These are phyloP conservation scores for Circinella minor DNA, from an alignment of 371 early-diverging fungal species.

Conservation along the genomic window DNA sequence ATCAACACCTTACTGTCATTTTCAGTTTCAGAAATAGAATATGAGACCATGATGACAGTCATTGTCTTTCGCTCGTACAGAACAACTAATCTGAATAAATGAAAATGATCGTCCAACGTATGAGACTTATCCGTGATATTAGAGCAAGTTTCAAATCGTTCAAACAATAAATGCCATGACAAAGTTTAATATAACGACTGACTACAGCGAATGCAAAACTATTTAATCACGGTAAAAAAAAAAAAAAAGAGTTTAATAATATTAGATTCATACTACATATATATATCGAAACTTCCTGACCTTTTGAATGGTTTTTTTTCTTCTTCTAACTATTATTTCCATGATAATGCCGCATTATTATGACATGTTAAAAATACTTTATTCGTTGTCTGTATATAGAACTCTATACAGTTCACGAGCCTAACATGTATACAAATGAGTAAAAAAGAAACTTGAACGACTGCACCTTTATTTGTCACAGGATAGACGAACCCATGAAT, in stretches of 20 bases:
- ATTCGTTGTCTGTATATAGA: background rate
- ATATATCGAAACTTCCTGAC: no score
- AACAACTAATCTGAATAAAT: background rate
- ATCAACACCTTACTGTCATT: background rate
- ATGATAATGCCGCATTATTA: background rate
- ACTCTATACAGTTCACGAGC: constrained; percentile 2
- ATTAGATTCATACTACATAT: no score
- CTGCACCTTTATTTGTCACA: constrained; percentile 5
- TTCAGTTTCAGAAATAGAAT: background rate
- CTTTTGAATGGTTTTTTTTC: background rate
- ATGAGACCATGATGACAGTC: no score
- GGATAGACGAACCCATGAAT: constrained; percentile 9
- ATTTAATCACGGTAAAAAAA: no score
- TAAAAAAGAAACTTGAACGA: background rate
- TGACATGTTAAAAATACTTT: no score
- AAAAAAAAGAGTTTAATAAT: no score
- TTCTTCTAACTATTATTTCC: background rate
- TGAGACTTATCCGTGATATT: no score
- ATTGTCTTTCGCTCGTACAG: background rate
- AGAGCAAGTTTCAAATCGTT: no score
- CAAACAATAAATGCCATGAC: no score
- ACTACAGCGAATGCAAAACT: no score
- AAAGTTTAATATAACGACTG: no score
- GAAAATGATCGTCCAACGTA: constrained; percentile 1
- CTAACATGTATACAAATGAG: background rate